Percentiles rank a stretch among this genome's conserved stretches.
These are phyloP conservation scores for Epithele typhae DNA, from an alignment of 768 basidiomycete genomes.

Conservation along the genomic window DNA sequence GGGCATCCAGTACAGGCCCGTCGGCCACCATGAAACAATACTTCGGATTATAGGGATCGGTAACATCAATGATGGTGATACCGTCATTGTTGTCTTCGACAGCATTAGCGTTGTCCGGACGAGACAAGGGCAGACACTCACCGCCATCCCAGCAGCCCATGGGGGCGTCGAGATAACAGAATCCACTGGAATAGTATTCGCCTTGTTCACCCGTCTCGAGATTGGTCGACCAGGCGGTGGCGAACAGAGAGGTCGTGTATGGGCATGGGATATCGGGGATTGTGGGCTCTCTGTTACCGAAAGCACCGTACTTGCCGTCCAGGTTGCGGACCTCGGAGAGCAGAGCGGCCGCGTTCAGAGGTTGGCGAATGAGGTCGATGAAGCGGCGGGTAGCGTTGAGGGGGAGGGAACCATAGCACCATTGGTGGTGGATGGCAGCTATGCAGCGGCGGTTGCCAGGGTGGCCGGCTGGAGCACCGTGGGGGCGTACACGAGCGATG, in stretches of 20 bases:
- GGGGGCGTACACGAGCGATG: conserved; percentile 31
- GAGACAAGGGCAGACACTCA: conserved; percentile 13
- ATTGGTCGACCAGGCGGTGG: conserved; percentile 26
- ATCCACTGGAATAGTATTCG: conserved; percentile 16
- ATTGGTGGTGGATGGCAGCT: conserved; percentile 36
- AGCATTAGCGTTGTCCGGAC: not conserved
- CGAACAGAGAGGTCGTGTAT: conserved; percentile 29
- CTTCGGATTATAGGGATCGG: conserved; percentile 22
- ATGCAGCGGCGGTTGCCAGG: too few relatives aligned
- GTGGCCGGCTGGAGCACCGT: too few relatives aligned
- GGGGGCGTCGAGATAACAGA: conserved; percentile 19
- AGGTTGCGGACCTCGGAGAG: conserved; percentile 30
- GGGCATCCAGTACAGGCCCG: too few relatives aligned
- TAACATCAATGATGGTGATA: conserved; percentile 32
- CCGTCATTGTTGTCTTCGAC: conserved; percentile 33
- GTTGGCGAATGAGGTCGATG: conserved; percentile 30
- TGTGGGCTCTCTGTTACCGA: conserved; percentile 6
- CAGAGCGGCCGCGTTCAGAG: conserved; percentile 33
- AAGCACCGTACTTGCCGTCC: conserved; percentile 27
- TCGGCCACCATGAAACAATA: conserved; percentile 31
- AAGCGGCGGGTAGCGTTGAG: conserved; percentile 30
- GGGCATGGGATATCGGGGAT: conserved; percentile 29
- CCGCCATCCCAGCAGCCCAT: conserved; percentile 27
- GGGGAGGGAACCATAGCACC: conserved; percentile 35
- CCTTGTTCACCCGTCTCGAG: conserved; percentile 14